Base-by-base conservation (phyloP, 345 rosid genomes). In the Salix udensis region DNA sequence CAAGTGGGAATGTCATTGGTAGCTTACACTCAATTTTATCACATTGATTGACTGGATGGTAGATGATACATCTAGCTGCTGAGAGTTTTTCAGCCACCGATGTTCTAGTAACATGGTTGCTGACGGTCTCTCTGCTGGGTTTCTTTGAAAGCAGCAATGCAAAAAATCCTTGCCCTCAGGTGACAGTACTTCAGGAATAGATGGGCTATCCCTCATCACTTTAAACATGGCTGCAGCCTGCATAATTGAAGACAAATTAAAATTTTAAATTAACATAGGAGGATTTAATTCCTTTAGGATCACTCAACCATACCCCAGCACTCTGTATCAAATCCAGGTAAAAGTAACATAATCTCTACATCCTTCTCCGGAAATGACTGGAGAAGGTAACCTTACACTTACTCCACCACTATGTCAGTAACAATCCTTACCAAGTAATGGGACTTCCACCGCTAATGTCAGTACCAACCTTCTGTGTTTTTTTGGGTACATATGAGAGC, bases 181-280 rank as follows among this genome's bases (percentile, higher is more conserved):
- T 80, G 99, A 96, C 80, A 96, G 84, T 71, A 84, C 85, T 77
- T 88, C 92, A 1, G 99, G 99, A 71, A 92, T 82, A 12, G 91
- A 81, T 69, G 99, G 99, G 24, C 86, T 92, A 78, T 96, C 94
- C 83, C 62, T 90, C 90, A 93, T 74, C 70, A 92, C 97, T 81
- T 89, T 91, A 84, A 96, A 93, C 99, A 96, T 88, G 13, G 99
- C 99, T 77, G 98, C 98, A 79, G 93, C 97, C 99, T 95, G 88
- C 80, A 80, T 16, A 7, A 19, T 64, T 24, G 23, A 48, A 77
- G 24, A 62, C 0, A 48, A 36, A 26, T 46, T 65, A n/a, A 46
- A 30, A 6, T 42, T 28, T 73, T 67, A 42, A 50, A 5, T 23
- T 23, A 18, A 16, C 18, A 53, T 11, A 1, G 12, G 31, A 39